Evolutionary conservation across 352 stramenopile species (phyloP).

Genomic region (Phytophthora sansomeana): DNA sequence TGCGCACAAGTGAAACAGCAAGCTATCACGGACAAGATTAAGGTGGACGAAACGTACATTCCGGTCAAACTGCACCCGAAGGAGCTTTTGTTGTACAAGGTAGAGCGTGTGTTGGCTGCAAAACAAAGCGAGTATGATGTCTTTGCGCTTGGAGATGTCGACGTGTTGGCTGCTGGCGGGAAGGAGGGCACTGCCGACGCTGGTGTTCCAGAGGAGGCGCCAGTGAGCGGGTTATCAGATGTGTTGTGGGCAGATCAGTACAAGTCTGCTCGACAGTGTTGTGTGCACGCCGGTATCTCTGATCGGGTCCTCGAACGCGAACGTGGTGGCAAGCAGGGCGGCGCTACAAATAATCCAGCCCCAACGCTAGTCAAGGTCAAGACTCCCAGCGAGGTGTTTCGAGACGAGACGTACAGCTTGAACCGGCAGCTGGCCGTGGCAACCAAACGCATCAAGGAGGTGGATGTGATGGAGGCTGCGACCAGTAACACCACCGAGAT

Average conservation of each 20-base stretch:
- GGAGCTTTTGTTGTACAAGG: conserved; percentile 76
- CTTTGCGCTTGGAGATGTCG: conserved; percentile 57
- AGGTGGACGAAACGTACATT: conserved; percentile 78
- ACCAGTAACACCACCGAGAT: conserved; percentile 76
- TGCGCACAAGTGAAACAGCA: conserved; percentile 85
- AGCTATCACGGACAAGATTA: conserved; percentile 83
- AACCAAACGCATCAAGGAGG: conserved; percentile 57
- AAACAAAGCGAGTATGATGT: conserved; percentile 44
- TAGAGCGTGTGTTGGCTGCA: conserved; percentile 63
- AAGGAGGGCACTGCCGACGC: conserved; percentile 25
- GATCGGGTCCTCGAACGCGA: conserved; percentile 71
- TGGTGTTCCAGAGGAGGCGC: conserved; percentile 12
- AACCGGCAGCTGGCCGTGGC: conserved; percentile 53
- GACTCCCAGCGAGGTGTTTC: conserved; percentile 60
- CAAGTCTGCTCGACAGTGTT: conserved; percentile 65
- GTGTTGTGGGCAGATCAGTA: conserved; percentile 56
- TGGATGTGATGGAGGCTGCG: conserved; percentile 61
- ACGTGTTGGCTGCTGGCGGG: conserved; percentile 36
- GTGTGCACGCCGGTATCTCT: conserved; percentile 75
- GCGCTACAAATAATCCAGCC: conserved; percentile 6
- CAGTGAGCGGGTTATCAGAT: conserved; percentile 10
- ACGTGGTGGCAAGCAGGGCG: conserved; percentile 29
- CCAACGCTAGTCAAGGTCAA: conserved; percentile 57
- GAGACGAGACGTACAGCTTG: conserved; percentile 72
- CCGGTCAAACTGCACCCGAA: conserved; percentile 73